phyloP scores from a whole-genome alignment of 805 yeast species.

The Candida montana region DNA sequence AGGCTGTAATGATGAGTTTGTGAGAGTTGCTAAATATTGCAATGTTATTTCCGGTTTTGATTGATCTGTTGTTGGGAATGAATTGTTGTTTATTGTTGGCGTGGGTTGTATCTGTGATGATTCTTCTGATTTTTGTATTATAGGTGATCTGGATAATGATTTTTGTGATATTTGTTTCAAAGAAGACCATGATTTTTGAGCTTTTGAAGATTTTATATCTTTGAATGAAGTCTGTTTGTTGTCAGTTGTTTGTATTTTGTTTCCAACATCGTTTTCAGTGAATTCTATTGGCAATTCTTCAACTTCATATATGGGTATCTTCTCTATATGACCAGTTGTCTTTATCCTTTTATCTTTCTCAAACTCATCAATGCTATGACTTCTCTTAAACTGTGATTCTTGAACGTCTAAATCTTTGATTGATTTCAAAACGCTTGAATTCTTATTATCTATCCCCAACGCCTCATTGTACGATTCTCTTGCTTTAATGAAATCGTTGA shows the following conservation, averaged over 20 bases:
- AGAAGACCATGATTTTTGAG: background rate
- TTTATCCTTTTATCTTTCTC: slow-evolving; percentile 30
- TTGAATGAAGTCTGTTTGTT: slow-evolving; percentile 41
- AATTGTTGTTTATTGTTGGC: no score
- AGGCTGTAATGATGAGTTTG: no score
- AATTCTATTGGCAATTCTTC: slow-evolving; percentile 38
- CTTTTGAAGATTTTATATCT: slow-evolving; percentile 53
- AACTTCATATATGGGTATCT: slow-evolving; percentile 37
- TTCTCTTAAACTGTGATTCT: slow-evolving; percentile 31
- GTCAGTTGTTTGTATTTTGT: background rate
- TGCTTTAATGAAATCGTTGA: slow-evolving; percentile 26
- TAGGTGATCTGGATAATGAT: slow-evolving; percentile 33
- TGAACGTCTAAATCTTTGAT: slow-evolving; percentile 29
- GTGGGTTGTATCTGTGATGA: background rate
- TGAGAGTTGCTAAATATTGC: background rate
- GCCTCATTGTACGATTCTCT: slow-evolving; percentile 30
- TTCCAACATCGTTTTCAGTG: background rate
- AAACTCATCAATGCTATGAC: slow-evolving; percentile 42
- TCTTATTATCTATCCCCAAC: slow-evolving; percentile 36
- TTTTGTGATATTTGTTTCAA: background rate
- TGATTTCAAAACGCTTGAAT: slow-evolving; percentile 30
- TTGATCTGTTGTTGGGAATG: no score
- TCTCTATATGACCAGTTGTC: slow-evolving; percentile 2
- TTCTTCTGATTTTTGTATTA: slow-evolving; percentile 24
- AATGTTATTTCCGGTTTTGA: background rate